Base-by-base conservation (phyloP, 805 yeast genomes). In the Starmerella sp. region DNA sequence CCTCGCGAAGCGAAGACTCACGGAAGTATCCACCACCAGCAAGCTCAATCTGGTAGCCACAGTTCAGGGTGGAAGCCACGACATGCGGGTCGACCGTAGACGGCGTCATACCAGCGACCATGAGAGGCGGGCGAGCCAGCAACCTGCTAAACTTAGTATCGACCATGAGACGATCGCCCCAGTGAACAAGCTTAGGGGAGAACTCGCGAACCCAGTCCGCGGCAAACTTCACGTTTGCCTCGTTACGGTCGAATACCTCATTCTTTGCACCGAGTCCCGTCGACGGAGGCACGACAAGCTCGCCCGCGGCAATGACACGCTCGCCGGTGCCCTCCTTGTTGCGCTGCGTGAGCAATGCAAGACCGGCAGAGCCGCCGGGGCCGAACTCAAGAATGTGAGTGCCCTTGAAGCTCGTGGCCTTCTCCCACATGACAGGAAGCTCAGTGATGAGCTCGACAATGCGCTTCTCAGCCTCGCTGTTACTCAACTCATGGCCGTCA, bases 101-200 rank as follows among this genome's bases (percentile, higher is more conserved):
- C 69, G 99, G 99, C 42, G 98, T 93, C 99, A 93, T 93, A 75
- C 98, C 99, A 39, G 99, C 96, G 63, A 93, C 93, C 84, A 95
- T 84, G 63, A 93, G 75, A 57, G 98, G 99, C 59, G 98, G 90
- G 72, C 89, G 86, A 59, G 97, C 95, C 60, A 93, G 74, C 64
- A 93, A 78, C 69, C 90, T 79, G 52, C 96, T 86, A 73, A 91
- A 89, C 73, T 89, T 90, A 64, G 99, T 93, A 71, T 90, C 95
- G 56, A 93, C 96, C 49, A 84, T 75, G 69, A 86, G 83, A 52
- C 76, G 74, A 56, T 74, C 73, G 17, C 71, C 67, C 60, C 87
- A 86, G 72, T 85, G 85, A 60, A 80, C 82, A 67, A 93, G 81
- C 66, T 79, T 85, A 59, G 99, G 98, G 67, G 83, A 82, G 73